Base-by-base conservation (phyloP, 2,329 filamentous ascomycete species). In the Trichoderma atroviride region DNA sequence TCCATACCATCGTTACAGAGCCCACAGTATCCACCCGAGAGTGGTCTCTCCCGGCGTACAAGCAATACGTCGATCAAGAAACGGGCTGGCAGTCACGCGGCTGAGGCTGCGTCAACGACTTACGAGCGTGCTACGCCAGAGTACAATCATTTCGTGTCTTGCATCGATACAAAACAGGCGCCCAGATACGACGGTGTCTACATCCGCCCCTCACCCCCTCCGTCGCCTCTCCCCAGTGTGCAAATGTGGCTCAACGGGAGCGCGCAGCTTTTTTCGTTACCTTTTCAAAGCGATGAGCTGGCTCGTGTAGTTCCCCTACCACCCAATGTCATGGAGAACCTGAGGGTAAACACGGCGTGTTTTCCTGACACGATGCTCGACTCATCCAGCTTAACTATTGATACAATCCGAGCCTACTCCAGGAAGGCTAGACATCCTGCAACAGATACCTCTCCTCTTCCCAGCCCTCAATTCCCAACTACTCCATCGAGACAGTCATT, bases 311-410 rank as follows among this genome's bases (percentile, higher is more conserved):
- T 88, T 6, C 86, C 84, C 0, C 78, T 89, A 0, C 85, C 86
- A 0, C 82, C 84, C 1, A 82, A 87, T 31, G 80, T 87, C 3
- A 76, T 88, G 52, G 86, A 89, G 69, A 87, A 82, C 0, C 78
- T 89, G 4, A 79, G 84, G 33, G 81, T 87, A 6, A 87, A 84
- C 0, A 83, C 87, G 13, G 79, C 82, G 5, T 87, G 85, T 72
- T 89, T 89, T 71, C 87, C 87, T 0, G 86, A 88, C 72, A 87
- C 86, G 1, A 87, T 88, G 83, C 82, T 89, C 1, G 78, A 85
- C 13, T 84, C 86, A 5, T 84, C 83, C 0, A 87, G 84, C 73
- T 78, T 88, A 5, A 84, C 86, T 0, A 81, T 88, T 60, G 86
- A 89, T 75, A 88, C 84, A 0, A 87, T 89, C 69, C 85, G 87